Base-by-base conservation (phyloP, 129 eudicot genomes). In the Deinandra increscens region DNA sequence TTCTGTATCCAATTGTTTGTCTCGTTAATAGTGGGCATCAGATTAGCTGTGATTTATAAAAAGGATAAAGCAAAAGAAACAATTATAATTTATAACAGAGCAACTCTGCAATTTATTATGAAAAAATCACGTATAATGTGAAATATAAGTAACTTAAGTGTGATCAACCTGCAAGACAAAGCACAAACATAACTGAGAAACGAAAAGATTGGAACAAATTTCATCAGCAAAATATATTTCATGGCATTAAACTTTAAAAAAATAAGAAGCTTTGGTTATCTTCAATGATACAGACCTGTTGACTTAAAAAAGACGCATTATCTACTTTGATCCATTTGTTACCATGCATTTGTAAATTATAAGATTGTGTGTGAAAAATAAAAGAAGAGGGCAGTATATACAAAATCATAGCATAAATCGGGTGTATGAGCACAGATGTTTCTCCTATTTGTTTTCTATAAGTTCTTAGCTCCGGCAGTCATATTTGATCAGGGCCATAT, bases 21-120 rank as follows among this genome's bases (percentile, higher is more conserved):
- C 59, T 81, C 78, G 0, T 87, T 71, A 48, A 78, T 74, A 70
- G 88, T 69, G 38, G 91, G 75, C 63, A 72, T 87, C 36, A 56
- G 66, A 38, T 83, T 85, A 70, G 79, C 95, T 80, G 75, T 10
- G 9, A 60, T 48, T 76, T 68, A 58, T 38, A 41, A 26, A 68
- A n/a, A 74, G 42, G 17, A 54, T 26, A 54, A 60, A 44, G 39
- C 18, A 19, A 43, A 20, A 6, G 33, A 42, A 75, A 14, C 14
- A 22, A 26, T 39, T 9, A 17, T 44, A 43, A 44, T 8, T 41
- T 44, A 14, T 13, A 5, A 11, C 54, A 74, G 46, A 74, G 71
- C 31, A 64, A 51, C 65, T 9, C 36, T 53, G 55, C 65, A 37
- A 64, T 20, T 0, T 17, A 22, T 14, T 7, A 18, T 14, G 14